Evolutionary conservation across 1,139 yeast species (phyloP), one percentile per base, ranked within the genome.

Genomic region (Yamadazyma buinensis): DNA sequence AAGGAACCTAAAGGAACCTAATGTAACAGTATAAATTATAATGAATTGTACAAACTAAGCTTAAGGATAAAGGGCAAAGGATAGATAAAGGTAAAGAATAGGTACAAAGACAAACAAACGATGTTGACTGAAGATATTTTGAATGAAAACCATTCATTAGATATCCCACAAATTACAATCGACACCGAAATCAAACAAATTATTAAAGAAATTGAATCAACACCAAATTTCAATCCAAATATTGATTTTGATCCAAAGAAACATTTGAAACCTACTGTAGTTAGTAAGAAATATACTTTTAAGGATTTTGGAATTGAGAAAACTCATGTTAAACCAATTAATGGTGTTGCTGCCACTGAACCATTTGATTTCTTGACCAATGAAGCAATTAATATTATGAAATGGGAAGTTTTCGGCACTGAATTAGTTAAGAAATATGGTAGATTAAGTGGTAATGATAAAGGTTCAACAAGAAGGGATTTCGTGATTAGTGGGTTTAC

Each of bases 401-500:
- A 54, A 26, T 58, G 57, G 55, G 67, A 61, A 41, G 46, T 54
- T 1, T 44, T 61, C 22, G 49, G 49, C 32, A 50, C 51, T n/a
- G 36, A 48, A 3, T 61, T 72, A 33, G 24, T 57, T 15, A 46
- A 48, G 13, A 44, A 52, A 7, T 52, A 44, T 36, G 61, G 55
- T 2, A 49, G 62, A 39, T 35, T 52, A 18, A 55, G 55, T 20
- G 46, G 25, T 23, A 14, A 31, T 10, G 50, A 31, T 14, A 54
- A 43, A 9, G 44, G 44, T 12, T 48, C 52, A 19, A 47, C 53
- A 7, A 23, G 36, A 12, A 39, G 50, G 22, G 65, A 60, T 40
- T 54, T 59, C 39, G 61, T 55, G 31, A 42, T 60, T 26, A 57
- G 64, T 31, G 61, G 61, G 19, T 59, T 52, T 34, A 38, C 50